A percentile compares a stretch with the other conserved stretches of the same genome.
These are phyloP conservation scores for Colletotrichum echinochloae DNA, from an alignment of 2,329 filamentous ascomycete genomes.

Conservation along the genomic window DNA sequence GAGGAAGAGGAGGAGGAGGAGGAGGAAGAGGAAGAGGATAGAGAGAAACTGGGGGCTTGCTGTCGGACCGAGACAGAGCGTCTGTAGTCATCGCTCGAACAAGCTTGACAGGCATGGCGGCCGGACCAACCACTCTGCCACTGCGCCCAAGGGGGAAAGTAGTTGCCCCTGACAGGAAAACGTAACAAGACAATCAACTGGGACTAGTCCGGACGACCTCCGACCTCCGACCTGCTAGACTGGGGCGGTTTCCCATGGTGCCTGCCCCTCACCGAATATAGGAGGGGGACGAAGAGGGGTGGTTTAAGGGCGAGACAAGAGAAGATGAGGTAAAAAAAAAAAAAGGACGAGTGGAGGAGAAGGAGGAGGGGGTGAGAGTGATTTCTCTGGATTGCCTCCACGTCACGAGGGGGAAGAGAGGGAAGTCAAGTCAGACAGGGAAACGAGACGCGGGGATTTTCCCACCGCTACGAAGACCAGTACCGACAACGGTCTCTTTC, in stretches of 20 bases:
- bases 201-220: slow-evolving; percentile 40
- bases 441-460: background rate
- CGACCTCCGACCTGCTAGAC: slow-evolving; percentile 38
- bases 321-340: background rate
- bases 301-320: background rate
- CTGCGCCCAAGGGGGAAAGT: slow-evolving; percentile 2
- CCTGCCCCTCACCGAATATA: slow-evolving; percentile 34
- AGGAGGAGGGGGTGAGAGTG: slow-evolving; percentile 4
- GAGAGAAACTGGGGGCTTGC: too few species aligned
- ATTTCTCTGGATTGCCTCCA: slow-evolving; percentile 9
- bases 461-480: background rate
- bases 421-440: slow-evolving; percentile 10
- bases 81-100: slow-evolving; percentile 28
- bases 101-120: slow-evolving; percentile 27
- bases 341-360: slow-evolving; percentile 2
- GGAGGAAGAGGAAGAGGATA: too few species aligned
- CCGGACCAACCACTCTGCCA: slow-evolving; percentile 16
- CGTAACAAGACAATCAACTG: slow-evolving; percentile 34
- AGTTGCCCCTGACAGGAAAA: slow-evolving; percentile 33
- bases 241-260: slow-evolving; percentile 28
- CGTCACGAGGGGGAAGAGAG: background rate
- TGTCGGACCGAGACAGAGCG: slow-evolving; percentile 37
- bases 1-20: too few species aligned
- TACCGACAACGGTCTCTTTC: background rate
- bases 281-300: slow-evolving; percentile 17